These are phyloP conservation scores for Pythium dissotocum DNA, from an alignment of 352 stramenopile species.

Conservation along the genomic window DNA sequence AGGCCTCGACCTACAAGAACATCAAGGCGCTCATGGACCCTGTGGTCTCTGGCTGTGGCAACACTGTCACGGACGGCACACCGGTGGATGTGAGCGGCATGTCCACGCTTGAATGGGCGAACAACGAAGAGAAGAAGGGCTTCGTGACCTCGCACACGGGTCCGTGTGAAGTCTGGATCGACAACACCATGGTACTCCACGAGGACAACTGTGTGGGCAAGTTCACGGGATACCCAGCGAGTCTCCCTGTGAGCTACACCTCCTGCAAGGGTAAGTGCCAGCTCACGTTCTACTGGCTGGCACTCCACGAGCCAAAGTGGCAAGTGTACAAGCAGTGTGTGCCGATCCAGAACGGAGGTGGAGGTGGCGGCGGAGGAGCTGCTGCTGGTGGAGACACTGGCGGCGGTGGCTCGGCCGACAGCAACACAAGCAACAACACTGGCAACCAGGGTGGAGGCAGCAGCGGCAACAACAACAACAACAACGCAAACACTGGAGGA, in stretches of 20 bases:
- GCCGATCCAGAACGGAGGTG: constrained; percentile 23
- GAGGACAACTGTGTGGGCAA: constrained; percentile 47
- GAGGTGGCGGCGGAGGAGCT: neutral
- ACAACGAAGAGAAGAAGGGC: constrained; percentile 44
- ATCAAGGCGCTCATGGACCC: constrained; percentile 36
- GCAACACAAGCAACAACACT: neutral
- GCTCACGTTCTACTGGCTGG: constrained; percentile 40
- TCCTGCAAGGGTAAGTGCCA: constrained; percentile 29
- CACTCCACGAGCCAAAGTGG: constrained; percentile 35
- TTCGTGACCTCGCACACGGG: constrained; percentile 58
- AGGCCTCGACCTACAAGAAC: constrained; percentile 33
- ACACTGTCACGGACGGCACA: constrained; percentile 38
- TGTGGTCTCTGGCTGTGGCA: constrained; percentile 28
- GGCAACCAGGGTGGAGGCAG: constrained; percentile 2
- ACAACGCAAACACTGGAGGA: neutral
- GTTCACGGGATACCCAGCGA: constrained; percentile 38
- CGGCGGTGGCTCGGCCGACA: neutral
- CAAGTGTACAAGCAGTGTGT: constrained; percentile 41
- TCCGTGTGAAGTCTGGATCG: constrained; percentile 62
- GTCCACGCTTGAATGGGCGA: constrained; percentile 47
- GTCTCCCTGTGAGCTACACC: constrained; percentile 35
- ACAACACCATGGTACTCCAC: constrained; percentile 45
- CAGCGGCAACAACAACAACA: constrained; percentile 3
- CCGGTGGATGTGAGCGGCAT: constrained; percentile 44
- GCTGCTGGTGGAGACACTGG: constrained; percentile 3